Evolutionary conservation across 2,329 filamentous ascomycete species (phyloP), one percentile per base, ranked within the genome.

Genomic region (Pyrenochaeta sp.): DNA sequence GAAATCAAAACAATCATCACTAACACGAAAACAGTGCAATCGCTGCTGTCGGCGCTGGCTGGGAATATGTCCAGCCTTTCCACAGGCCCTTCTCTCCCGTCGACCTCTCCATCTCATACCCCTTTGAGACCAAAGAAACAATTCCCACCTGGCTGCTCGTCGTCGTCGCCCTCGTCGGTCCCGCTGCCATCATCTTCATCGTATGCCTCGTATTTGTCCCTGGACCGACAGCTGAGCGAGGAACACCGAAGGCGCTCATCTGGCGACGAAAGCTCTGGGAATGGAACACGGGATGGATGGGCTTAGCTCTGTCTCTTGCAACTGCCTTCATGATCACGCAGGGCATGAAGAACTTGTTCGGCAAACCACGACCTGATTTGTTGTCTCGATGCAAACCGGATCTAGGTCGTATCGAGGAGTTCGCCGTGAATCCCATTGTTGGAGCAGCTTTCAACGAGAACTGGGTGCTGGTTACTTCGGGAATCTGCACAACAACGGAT

Each of bases 211-310:
- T 83, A 7, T 72, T 93, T 55, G 84, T 94, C 1, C 90, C 90
- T 1, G 89, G 88, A 3, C 80, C 82, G 5, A 86, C 85, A 1
- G 84, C 87, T 1, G 80, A 82, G 11, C 77, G 77, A 28, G 78
- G 80, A 14, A 85, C 86, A 0, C 84, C 88, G 2, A 80, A 79
- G 52, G 71, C 79, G 3, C 72, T 89, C 40, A 77, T 92, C 30
- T 91, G 89, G 85, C 83, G 82, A 65, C 82, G 89, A 54, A 96
- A 94, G 73, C 69, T 96, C 1, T 96, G 93, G 91, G 92, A 96
- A 70, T 85, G 89, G 68, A 90, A 96, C 66, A 85, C 84, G 2
- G 91, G 89, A 45, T 90, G 87, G 84, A 83, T 96, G 61, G 92
- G 92, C 0, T 79, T 96, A 3, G 89, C 79, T 1, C 77, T 96